Base-by-base conservation (phyloP, 495 filamentous ascomycete species). In the Neurospora sp. region DNA sequence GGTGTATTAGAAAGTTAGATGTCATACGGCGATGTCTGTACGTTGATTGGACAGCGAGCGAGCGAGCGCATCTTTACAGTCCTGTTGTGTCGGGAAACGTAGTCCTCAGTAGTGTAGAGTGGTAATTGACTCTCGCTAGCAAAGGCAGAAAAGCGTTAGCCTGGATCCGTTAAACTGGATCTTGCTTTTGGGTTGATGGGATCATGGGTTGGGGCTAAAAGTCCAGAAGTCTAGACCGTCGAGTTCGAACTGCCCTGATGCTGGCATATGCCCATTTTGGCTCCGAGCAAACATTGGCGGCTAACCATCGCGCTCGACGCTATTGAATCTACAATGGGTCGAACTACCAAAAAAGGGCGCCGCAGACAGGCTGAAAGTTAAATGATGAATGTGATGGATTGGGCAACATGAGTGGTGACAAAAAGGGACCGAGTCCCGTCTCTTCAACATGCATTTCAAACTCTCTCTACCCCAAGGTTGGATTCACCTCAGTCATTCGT, bases 401-500 rank as follows among this genome's bases (percentile, higher is more conserved):
- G 54, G 11, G 48, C 48, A 62, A 31, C 5, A 62, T 8, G 23
- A 62, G 20, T 35, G 54, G 23, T 6, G 54, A 62, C 23, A 62
- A 31, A 62, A 62, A 31, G 54, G 27, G 23, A 62, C 12, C 14
- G 14, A 16, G 54, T 62, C 54, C 54, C 54, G 42, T 44, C 20
- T 48, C 46, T 48, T 23, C n/a, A 31, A 35, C 54, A 31, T 16
- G 11, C 54, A 14, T 31, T 16, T 62, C 23, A 14, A 23, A 23
- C 23, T 62, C 11, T 62, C 27, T 31, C 7, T 16, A 16, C 5
- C 54, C 12, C 54, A 62, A 62, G 23, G 23, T 62, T 62, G 54
- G 12, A 62, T 62, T 35, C 54, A 62, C 54, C 54, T 62, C 72
- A 37, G 72, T 70, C 72, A 73, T 38, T 73, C 72, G 18, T 70